Conservation (phyloP, 805 yeast genomes). For the Saturnispora besseyi region DNA sequence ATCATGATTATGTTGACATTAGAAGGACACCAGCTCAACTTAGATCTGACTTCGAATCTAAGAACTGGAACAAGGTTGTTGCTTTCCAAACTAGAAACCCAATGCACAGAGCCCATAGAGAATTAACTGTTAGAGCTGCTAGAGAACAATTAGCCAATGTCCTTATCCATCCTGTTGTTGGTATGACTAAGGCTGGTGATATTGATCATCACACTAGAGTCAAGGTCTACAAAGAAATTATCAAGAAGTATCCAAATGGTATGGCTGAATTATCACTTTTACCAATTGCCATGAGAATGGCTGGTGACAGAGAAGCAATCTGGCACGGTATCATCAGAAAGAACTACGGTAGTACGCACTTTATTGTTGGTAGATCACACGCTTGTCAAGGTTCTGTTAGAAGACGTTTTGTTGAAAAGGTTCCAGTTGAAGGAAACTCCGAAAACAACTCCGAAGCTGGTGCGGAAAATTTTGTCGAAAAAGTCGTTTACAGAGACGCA, state of each 20-base stretch:
- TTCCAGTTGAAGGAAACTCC: background rate
- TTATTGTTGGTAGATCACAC: conserved; percentile 96
- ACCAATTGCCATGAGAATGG: conserved; percentile 98
- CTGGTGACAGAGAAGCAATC: conserved; percentile 95
- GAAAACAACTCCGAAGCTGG: conserved; percentile 68
- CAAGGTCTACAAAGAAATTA: conserved; percentile 84
- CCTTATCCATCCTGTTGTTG: conserved; percentile 93
- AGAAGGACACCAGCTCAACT: conserved; percentile 88
- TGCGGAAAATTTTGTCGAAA: conserved; percentile 24
- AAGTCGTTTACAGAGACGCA: conserved; percentile 59
- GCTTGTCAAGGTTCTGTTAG: conserved; percentile 86
- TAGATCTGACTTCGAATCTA: conserved; percentile 70
- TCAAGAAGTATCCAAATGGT: conserved; percentile 89
- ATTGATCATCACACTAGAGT: conserved; percentile 97
- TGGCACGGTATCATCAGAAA: conserved; percentile 98
- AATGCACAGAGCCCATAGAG: conserved; percentile 98
- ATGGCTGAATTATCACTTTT: conserved; percentile 82
- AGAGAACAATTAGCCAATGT: conserved; percentile 80
- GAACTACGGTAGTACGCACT: conserved; percentile 94
- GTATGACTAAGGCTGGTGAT: conserved; percentile 95
- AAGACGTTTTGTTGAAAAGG: background rate
- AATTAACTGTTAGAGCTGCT: conserved; percentile 94
- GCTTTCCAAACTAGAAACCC: conserved; percentile 99
- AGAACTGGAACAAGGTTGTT: conserved; percentile 82
- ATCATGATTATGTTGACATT: conserved; percentile 81